phyloP scores from a whole-genome alignment of 2,329 filamentous ascomycete genomes.

The Aspergillus fumigatus region DNA sequence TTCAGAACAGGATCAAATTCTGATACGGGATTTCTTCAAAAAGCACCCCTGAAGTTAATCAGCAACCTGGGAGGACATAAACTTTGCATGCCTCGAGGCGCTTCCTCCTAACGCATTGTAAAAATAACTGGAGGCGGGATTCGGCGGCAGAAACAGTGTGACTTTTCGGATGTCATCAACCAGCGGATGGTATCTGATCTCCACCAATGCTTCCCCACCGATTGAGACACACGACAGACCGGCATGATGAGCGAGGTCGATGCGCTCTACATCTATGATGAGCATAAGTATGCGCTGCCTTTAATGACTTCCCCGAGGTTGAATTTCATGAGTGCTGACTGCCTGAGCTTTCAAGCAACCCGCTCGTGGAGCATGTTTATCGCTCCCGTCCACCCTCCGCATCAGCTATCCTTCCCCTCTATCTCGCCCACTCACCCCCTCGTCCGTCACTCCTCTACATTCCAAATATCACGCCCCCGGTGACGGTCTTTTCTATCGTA shows the following conservation, averaged over 20 bases:
- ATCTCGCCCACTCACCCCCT: constrained; percentile 74
- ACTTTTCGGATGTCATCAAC: neutral
- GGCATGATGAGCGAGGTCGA: constrained; percentile 78
- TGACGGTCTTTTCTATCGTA: constrained; percentile 79
- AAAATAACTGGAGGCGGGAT: constrained; percentile 21
- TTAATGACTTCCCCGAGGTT: neutral
- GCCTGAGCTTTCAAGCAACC: constrained; percentile 54
- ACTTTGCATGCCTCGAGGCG: neutral
- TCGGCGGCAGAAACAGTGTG: constrained; percentile 28
- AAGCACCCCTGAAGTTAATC: constrained; percentile 5
- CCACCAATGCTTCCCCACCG: constrained; percentile 15
- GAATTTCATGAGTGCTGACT: constrained; percentile 12
- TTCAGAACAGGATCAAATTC: neutral
- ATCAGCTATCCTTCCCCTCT: constrained; percentile 73
- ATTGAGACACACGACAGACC: constrained; percentile 19
- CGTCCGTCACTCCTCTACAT: constrained; percentile 85
- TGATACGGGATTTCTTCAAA: neutral
- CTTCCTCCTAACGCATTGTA: neutral
- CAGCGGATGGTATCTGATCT: neutral
- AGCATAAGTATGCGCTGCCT: constrained; percentile 66
- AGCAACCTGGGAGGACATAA: neutral
- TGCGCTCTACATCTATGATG: constrained; percentile 94
- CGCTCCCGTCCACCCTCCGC: constrained; percentile 74
- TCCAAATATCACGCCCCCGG: constrained; percentile 74
- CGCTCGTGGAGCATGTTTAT: constrained; percentile 86